A percentile compares a stretch with the other conserved stretches of the same genome.
phyloP scores from a whole-genome alignment of 2,329 filamentous ascomycete genomes.

The Parafenestella ontariensis region DNA sequence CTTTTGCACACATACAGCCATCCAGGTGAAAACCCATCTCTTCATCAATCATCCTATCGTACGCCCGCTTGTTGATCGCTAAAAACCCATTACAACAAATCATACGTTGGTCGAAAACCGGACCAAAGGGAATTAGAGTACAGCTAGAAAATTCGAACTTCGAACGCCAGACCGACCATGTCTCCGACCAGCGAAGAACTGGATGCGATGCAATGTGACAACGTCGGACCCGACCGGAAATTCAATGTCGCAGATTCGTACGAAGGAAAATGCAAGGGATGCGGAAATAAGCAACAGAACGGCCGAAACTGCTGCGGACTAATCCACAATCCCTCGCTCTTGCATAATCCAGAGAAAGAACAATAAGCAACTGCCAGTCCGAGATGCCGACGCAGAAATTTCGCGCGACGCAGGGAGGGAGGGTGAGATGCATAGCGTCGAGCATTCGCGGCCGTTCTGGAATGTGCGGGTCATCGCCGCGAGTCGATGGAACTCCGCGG shows the following conservation, averaged over 20 bases:
- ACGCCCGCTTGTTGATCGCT: conserved; percentile 16
- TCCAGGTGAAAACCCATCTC: conserved; percentile 9
- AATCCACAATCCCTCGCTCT: conserved; percentile 1
- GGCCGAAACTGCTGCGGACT: neutral
- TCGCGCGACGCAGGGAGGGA: conserved; percentile 11
- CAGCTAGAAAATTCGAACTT: conserved; percentile 3
- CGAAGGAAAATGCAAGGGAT: neutral
- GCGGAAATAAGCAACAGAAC: conserved; percentile 4
- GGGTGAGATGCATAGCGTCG: conserved; percentile 15
- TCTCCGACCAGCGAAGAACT: conserved; percentile 21
- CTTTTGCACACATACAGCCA: conserved; percentile 15
- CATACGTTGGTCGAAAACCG: neutral
- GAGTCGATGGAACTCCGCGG: conserved; percentile 13
- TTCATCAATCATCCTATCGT: conserved; percentile 14
- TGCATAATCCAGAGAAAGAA: conserved; percentile 1
- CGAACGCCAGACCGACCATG: conserved; percentile 4
- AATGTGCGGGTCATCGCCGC: conserved; percentile 20
- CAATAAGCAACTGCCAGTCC: conserved; percentile 1
- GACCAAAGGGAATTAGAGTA: conserved; percentile 10
- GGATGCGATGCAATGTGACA: conserved; percentile 8
- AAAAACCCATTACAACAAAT: neutral
- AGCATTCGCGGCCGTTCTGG: conserved; percentile 32
- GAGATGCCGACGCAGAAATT: conserved; percentile 8
- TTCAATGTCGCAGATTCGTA: neutral
- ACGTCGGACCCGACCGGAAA: neutral